Evolutionary conservation across 2,329 filamentous ascomycete species (phyloP), one percentile per base, ranked within the genome.

Genomic region (Venturia nashicola): DNA sequence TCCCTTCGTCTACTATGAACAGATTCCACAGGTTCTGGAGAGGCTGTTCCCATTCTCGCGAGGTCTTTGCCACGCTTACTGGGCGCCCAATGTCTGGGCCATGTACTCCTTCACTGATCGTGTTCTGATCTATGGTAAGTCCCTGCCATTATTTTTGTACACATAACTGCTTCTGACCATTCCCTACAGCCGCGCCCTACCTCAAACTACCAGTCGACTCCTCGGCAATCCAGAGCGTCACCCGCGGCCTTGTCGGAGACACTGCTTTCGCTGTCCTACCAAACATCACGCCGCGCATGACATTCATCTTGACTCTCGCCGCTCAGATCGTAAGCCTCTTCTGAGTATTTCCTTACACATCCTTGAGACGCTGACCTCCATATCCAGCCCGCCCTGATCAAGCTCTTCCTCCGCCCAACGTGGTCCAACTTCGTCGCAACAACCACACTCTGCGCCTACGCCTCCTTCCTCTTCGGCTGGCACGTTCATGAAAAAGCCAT

Each of bases 391-490:
- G 51, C 90, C 5, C 82, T 99, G 8, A 73, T 91, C 67, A 95
- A 91, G 75, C 84, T 97, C 48, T 96, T 96, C 77, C 72, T 84
- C 57, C 80, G 83, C 61, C 91, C 91, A 1, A 90, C 85, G 0
- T 96, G 91, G 90, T 89, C 96, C 67, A 88, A 84, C 64, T 97
- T 99, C 72, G 83, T 97, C 54, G 91, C 91, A 3, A 87, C 91
- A 0, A 83, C 96, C 55, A 97, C 93, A 0, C 84, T 97, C 97
- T 99, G 77, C 82, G n/a, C n/a, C n/a, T n/a, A n/a, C n/a, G n/a
- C n/a, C n/a, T n/a, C n/a, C n/a, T n/a, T n/a, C n/a, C n/a, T 99
- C 11, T 97, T 97, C 70, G 93, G 94, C 64, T 99, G 93, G 91
- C 94, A 99, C 72, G 94, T 99, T 9, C 94, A 99, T 71, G 94